Evolutionary conservation across 768 basidiomycete species (phyloP), one percentile per base, ranked within the genome.

Genomic region (Lanmaoa rubissima): DNA sequence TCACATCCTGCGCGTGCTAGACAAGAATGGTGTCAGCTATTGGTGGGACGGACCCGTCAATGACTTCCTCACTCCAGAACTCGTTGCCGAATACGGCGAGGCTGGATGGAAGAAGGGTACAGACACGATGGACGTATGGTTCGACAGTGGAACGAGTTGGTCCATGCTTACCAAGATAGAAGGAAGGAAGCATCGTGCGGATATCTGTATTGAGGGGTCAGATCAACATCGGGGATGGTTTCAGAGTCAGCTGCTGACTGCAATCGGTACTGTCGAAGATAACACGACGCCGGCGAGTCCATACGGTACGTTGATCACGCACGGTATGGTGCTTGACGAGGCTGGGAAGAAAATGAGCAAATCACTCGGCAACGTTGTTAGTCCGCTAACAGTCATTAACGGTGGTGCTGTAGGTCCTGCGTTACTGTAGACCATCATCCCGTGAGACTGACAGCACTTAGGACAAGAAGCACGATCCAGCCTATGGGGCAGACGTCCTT

Each of bases 181-280:
- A 17, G 74, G 67, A 24, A 63, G 76, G 60, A 73, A 68, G 32
- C 75, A 80, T 50, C 74, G 77, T 42, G 91, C 94, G 1, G 94
- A 98, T 65, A 79, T 98, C 31, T 96, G 92, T 67, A 75, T 99
- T 31, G 96, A 99, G 66, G 97, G 97, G 14, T 90, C 91, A 1
- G 96, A 99, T 72, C 96, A 98, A 71, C 96, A 99, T 71, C 87
- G 96, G 8, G 96, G 96, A 10, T 99, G 96, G 96, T 99, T 99
- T 78, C 97, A 99, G 73, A 95, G 93, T 55, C 89, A 92, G 61
- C 74, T 99, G 28, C 75, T 99, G 46, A 98, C 97, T 4, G 82
- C 85, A 11, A 74, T 96, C 19, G 84, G 84, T 3, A 56, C 69
- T 12, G 61, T 61, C 0, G 62, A 58, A 4, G 52, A 40, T 17